Conservation (phyloP, 148 eudicot species). For the Heliosperma pusillum region DNA sequence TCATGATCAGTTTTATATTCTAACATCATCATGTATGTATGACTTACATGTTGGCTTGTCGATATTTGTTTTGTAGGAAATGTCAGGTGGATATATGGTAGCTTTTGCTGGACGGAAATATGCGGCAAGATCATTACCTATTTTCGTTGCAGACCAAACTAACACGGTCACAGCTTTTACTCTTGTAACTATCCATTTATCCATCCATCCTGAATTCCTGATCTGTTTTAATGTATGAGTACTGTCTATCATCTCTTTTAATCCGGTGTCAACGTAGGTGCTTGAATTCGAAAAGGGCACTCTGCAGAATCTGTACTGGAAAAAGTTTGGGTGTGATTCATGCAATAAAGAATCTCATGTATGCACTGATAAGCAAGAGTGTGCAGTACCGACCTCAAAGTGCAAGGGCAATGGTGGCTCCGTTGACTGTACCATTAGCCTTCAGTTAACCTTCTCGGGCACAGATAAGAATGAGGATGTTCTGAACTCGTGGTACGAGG, state of each 20-base stretch:
- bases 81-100: conserved; percentile 73
- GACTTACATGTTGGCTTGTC: neutral
- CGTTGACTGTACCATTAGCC: conserved; percentile 51
- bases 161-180: conserved; percentile 56
- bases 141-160: conserved; percentile 52
- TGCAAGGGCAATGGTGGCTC: conserved; percentile 54
- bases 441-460: conserved; percentile 79
- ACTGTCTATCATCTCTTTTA: neutral
- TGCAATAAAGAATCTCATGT: conserved; percentile 37
- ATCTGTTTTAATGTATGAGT: neutral
- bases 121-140: conserved; percentile 77
- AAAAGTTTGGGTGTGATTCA: conserved; percentile 57
- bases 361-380: conserved; percentile 56
- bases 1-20: no score
- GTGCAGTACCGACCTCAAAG: conserved; percentile 50
- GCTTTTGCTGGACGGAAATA: conserved; percentile 80
- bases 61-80: conserved; percentile 30
- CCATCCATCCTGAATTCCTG: neutral
- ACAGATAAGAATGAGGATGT: conserved; percentile 61
- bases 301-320: conserved; percentile 69
- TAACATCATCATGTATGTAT: no score
- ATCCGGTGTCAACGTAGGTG: conserved; percentile 31
- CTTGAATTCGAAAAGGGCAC: conserved; percentile 74
- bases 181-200: conserved; percentile 39
- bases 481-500: conserved; percentile 79